Conservation (phyloP, 2,329 filamentous ascomycete genomes). For the Atkinsonella hypoxylon region DNA sequence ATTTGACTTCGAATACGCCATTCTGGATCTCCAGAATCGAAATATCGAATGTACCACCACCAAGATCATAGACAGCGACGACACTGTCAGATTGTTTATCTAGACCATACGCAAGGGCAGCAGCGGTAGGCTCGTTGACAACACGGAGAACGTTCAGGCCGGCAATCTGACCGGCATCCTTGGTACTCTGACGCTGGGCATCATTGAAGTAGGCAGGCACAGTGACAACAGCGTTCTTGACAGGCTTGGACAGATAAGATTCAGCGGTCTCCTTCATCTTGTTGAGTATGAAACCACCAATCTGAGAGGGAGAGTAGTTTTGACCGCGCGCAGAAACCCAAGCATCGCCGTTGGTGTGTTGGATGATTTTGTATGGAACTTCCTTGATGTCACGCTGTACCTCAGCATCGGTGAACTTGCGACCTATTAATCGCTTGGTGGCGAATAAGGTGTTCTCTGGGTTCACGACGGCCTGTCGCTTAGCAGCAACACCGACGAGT, state of each 20-base stretch:
- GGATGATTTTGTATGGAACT: conserved; percentile 96
- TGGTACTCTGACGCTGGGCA: conserved; percentile 93
- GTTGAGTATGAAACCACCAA: conserved; percentile 89
- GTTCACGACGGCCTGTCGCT: conserved; percentile 97
- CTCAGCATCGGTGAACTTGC: conserved; percentile 89
- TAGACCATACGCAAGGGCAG: conserved; percentile 88
- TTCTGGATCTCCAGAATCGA: conserved; percentile 95
- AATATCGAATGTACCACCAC: conserved; percentile 98
- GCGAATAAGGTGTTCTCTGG: conserved; percentile 97
- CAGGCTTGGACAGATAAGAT: conserved; percentile 75
- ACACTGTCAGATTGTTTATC: conserved; percentile 87
- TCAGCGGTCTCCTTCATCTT: conserved; percentile 99
- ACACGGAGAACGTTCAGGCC: conserved; percentile 95
- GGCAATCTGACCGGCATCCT: conserved; percentile 93
- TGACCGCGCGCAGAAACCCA: conserved; percentile 90
- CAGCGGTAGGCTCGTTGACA: conserved; percentile 94
- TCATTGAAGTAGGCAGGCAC: conserved; percentile 99
- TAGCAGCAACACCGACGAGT: conserved; percentile 91
- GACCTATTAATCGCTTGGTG: conserved; percentile 96
- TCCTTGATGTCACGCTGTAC: conserved; percentile 96
- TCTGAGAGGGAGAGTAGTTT: conserved; percentile 97
- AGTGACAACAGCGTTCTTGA: conserved; percentile 95
- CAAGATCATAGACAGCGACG: conserved; percentile 93
- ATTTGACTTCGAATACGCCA: conserved; percentile 98
- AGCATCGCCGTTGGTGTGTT: conserved; percentile 92